Evolutionary conservation across 1,139 yeast genomes (phyloP).

Genomic region (Insectozyma bohioensis): DNA sequence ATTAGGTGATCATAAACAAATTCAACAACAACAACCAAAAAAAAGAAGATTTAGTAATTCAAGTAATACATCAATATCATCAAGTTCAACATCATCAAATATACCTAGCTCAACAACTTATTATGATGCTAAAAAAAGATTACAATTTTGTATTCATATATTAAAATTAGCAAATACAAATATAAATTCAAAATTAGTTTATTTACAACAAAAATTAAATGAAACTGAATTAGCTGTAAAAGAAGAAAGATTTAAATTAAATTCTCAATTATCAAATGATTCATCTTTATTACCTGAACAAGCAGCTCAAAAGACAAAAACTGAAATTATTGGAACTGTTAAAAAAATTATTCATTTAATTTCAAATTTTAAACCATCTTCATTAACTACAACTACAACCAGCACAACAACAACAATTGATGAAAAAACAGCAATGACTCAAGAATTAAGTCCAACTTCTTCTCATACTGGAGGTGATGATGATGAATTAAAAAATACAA

Average conservation of each 20-base stretch:
- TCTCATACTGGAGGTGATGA: slow-evolving; percentile 15
- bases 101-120: too few species aligned
- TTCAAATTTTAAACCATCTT: slow-evolving; percentile 84
- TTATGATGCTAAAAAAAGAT: slow-evolving; percentile 62
- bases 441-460: slow-evolving; percentile 13
- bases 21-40: slow-evolving; percentile 13
- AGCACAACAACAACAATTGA: background rate
- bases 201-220: slow-evolving; percentile 47
- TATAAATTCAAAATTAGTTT: slow-evolving; percentile 60
- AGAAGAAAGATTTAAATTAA: slow-evolving; percentile 15
- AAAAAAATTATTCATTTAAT: slow-evolving; percentile 84
- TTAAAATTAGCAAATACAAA: slow-evolving; percentile 76
- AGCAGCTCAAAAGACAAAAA: slow-evolving; percentile 53
- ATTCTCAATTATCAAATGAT: slow-evolving; percentile 11
- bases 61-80: slow-evolving; percentile 14
- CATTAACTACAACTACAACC: slow-evolving; percentile 21
- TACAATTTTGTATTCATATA: slow-evolving; percentile 72
- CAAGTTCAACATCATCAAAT: slow-evolving; percentile 15
- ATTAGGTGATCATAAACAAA: slow-evolving; percentile 3
- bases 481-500: slow-evolving; percentile 57
- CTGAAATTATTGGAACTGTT: slow-evolving; percentile 84
- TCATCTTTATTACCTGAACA: slow-evolving; percentile 1
- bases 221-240: slow-evolving; percentile 22
- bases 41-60: slow-evolving; percentile 21
- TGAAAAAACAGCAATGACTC: background rate